Conservation (phyloP, 352 stramenopile species). For the Blastocystis sp. region DNA sequence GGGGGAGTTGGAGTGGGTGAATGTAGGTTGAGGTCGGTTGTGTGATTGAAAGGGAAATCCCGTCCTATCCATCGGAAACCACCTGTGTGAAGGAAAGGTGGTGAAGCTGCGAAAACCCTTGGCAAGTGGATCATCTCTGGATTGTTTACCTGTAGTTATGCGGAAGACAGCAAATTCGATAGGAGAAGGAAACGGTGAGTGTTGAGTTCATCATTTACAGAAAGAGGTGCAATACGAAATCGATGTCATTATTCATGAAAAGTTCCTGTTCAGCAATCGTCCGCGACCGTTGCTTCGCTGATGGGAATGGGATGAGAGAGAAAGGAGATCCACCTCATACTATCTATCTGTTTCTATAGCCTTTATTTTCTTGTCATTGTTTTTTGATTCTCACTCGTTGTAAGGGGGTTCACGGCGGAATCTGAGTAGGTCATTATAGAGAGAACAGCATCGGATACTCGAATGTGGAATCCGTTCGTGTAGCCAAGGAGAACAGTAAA, state of each 20-base stretch:
- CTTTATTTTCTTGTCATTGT: too few relatives aligned
- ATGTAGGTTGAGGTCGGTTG: neutral
- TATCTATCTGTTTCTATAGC: neutral
- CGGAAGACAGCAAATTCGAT: neutral
- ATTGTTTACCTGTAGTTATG: neutral
- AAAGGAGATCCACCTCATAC: neutral
- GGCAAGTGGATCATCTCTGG: neutral
- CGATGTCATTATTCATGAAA: neutral
- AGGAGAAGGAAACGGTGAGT: neutral
- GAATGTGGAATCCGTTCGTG: too few relatives aligned
- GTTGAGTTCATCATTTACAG: too few relatives aligned
- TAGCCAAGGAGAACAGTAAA: too few relatives aligned
- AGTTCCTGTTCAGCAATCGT: constrained; percentile 5
- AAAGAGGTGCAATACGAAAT: neutral
- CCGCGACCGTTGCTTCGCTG: neutral
- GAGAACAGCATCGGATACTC: too few relatives aligned
- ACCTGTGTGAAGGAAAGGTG: neutral
- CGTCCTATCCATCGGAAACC: neutral
- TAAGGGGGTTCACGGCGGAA: too few relatives aligned
- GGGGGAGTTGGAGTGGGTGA: neutral
- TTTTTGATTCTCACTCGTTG: too few relatives aligned
- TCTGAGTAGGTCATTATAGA: too few relatives aligned
- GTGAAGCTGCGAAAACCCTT: neutral
- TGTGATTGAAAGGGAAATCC: neutral
- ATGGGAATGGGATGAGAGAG: neutral